Evolutionary conservation across 192 early-diverging fungal genomes (phyloP), one percentile per base, ranked within the genome.

Genomic region (Umbelopsis sp.): DNA sequence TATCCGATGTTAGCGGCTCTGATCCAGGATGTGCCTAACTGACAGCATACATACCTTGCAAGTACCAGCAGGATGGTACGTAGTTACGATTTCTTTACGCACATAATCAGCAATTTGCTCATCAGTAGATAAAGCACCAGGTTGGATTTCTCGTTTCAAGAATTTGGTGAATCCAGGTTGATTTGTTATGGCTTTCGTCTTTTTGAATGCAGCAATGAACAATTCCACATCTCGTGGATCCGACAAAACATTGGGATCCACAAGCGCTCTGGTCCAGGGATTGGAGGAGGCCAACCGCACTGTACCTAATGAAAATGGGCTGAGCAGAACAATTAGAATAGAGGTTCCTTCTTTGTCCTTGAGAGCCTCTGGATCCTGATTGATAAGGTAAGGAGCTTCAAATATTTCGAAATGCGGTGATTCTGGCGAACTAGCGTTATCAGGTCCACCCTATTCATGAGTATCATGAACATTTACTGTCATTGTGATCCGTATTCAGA

Each of bases 21-120:
- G n/a, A n/a, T n/a, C n/a, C n/a, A n/a, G n/a, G n/a, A n/a, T n/a
- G n/a, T n/a, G n/a, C n/a, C n/a, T n/a, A n/a, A n/a, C n/a, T n/a
- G n/a, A n/a, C n/a, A n/a, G n/a, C n/a, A 62, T 20, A 62, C 31
- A 20, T 62, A 62, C 56, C 56, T 62, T 62, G 31, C 56, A 62
- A 34, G 56, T 62, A 34, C 56, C 56, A 14, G 56, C 26, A 8
- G 56, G 56, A 62, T 62, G 56, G 4, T 62, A 62, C 3, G 56
- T 62, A 2, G 56, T 62, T 6, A 62, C 56, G 17, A 62, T 32
- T 6, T 62, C 56, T 34, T 34, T 62, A 0, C 56, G 56, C 4
- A 62, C 31, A 32, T 62, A 62, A 20, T 62, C 56, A 34, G 31
- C 20, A 20, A 62, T 22, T 26, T 62, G 11, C 17, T 62, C 56